phyloP scores from a whole-genome alignment of 257 asterid species.

The Gardenia jasminoides region DNA sequence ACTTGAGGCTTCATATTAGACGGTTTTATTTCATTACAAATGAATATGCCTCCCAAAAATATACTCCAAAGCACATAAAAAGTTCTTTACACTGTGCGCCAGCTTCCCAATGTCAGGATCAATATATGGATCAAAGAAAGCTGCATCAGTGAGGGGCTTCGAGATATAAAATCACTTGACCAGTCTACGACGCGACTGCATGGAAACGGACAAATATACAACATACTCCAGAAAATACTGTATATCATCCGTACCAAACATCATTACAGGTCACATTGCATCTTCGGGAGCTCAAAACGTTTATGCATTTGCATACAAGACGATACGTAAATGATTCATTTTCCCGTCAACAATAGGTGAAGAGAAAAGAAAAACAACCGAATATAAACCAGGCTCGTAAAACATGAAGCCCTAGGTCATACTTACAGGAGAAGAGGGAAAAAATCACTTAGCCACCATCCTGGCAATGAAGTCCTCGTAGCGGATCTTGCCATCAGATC shows the following conservation, averaged over 20 bases:
- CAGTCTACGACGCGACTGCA: no score
- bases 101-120: background rate
- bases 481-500: slow-evolving; percentile 89
- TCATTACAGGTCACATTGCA: background rate
- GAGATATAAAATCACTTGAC: background rate
- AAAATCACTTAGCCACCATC: slow-evolving; percentile 82
- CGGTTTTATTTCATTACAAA: background rate
- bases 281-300: no score
- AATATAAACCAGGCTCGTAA: background rate
- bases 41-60: background rate
- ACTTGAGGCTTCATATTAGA: background rate
- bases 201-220: background rate
- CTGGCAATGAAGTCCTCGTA: slow-evolving; percentile 91
- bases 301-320: background rate
- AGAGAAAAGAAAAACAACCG: background rate
- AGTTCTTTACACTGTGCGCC: background rate
- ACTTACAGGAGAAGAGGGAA: slow-evolving; percentile 18
- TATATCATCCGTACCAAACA: background rate
- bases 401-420: background rate
- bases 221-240: background rate
- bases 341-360: background rate
- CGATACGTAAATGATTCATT: background rate
- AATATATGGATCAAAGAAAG: background rate
- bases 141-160: background rate
- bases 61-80: background rate